phyloP scores from a whole-genome alignment of 1,284 basidiomycete genomes.

The Veloporphyrellus conicus region DNA sequence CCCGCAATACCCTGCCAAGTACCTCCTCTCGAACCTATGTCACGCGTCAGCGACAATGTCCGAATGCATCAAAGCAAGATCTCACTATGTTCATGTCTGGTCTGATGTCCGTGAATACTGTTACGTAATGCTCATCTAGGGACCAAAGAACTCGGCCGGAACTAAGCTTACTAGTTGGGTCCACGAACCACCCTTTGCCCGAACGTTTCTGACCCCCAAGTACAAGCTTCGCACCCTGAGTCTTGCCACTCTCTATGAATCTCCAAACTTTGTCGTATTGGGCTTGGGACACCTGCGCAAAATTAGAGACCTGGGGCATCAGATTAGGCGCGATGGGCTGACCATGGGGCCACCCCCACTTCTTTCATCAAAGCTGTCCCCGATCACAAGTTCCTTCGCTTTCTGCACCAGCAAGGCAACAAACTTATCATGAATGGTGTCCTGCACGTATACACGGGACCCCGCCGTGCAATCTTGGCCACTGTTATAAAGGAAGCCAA shows the following conservation, averaged over 20 bases:
- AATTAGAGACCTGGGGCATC: conserved; percentile 9
- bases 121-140: conserved; percentile 1
- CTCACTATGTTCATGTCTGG: conserved; percentile 76
- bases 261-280: conserved; percentile 88
- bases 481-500: conserved; percentile 80
- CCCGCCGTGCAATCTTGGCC: conserved; percentile 89
- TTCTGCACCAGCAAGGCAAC: conserved; percentile 62
- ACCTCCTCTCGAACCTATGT: conserved; percentile 71
- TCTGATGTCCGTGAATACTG: conserved; percentile 72
- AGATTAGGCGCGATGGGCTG: conserved; percentile 23
- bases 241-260: conserved; percentile 85
- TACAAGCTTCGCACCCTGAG: conserved; percentile 76
- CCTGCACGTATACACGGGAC: conserved; percentile 80
- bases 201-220: conserved; percentile 75
- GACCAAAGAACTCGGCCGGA: conserved; percentile 4
- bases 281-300: conserved; percentile 64
- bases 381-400: conserved; percentile 68
- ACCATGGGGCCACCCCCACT: conserved; percentile 80
- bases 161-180: conserved; percentile 63
- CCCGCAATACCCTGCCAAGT: conserved; percentile 9
- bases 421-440: conserved; percentile 82
- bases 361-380: conserved; percentile 75
- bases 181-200: conserved; percentile 69
- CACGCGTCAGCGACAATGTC: conserved; percentile 11
- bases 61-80: conserved; percentile 7